Conservation (phyloP, 352 stramenopile species). For the Pythium chondricola region DNA sequence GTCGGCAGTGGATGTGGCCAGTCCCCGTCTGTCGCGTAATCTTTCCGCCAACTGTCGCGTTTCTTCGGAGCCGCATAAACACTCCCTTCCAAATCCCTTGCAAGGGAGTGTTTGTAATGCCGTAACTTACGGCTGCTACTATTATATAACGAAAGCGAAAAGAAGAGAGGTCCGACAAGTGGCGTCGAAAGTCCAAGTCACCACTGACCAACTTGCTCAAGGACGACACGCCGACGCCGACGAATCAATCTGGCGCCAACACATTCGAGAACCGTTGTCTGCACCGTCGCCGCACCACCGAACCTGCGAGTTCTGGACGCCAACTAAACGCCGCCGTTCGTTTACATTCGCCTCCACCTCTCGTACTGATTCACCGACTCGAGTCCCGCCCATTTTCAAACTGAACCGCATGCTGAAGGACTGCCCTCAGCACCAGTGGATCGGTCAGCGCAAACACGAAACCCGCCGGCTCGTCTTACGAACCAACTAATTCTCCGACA, state of each 20-base stretch:
- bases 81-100: too few relatives aligned
- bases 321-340: background rate
- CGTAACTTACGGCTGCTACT: background rate
- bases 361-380: too few relatives aligned
- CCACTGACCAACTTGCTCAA: too few relatives aligned
- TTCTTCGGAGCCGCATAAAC: constrained; percentile 3
- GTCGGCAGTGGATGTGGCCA: background rate
- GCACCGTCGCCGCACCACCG: background rate
- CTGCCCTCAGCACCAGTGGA: constrained; percentile 88
- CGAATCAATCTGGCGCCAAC: too few relatives aligned
- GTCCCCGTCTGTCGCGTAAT: background rate
- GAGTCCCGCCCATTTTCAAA: too few relatives aligned
- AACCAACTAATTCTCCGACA: constrained; percentile 31
- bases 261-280: too few relatives aligned
- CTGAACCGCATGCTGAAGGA: constrained; percentile 75
- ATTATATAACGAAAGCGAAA: too few relatives aligned
- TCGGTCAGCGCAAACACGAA: constrained; percentile 85
- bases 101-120: background rate
- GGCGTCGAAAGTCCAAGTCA: too few relatives aligned
- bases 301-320: background rate
- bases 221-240: too few relatives aligned
- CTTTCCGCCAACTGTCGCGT: constrained; percentile 1
- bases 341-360: too few relatives aligned
- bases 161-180: too few relatives aligned
- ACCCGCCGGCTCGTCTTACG: constrained; percentile 68